Evolutionary conservation across 2,329 filamentous ascomycete genomes (phyloP).

Genomic region (Ceratocystiopsis minuta): DNA sequence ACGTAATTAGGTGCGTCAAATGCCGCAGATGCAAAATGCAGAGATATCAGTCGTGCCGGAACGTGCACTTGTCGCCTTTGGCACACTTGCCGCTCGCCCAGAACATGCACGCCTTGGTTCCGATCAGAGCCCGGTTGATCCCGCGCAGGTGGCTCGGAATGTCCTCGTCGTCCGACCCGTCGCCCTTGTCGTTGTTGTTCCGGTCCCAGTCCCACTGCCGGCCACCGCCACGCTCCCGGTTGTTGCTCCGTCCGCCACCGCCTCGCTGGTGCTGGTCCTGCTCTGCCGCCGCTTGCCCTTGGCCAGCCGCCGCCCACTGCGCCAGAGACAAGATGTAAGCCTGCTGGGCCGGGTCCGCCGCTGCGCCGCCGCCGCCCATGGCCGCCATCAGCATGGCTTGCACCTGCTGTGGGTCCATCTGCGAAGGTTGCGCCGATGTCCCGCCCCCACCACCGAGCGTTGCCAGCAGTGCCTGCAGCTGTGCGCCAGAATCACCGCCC

Average conservation of each 20-base stretch:
- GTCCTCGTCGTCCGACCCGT: conserved; percentile 3
- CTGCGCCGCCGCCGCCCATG: conserved; percentile 1
- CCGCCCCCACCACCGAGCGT: conserved; percentile 5
- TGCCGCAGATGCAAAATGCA: too few relatives aligned
- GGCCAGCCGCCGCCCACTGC: conserved; percentile 3
- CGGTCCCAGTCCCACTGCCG: conserved; percentile 14
- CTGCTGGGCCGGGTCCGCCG: background rate
- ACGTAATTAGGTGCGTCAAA: too few relatives aligned
- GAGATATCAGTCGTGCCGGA: conserved; percentile 39
- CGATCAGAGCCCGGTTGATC: conserved; percentile 39
- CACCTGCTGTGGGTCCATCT: conserved; percentile 2
- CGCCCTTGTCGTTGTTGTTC: conserved; percentile 13
- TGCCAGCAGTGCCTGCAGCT: conserved; percentile 9
- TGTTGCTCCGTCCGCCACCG: conserved; percentile 3
- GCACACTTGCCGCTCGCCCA: conserved; percentile 54
- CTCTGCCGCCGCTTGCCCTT: background rate
- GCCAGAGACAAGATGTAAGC: conserved; percentile 6
- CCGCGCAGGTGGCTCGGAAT: conserved; percentile 19
- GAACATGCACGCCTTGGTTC: conserved; percentile 52
- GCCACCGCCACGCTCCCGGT: conserved; percentile 8
- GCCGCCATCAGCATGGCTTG: conserved; percentile 7
- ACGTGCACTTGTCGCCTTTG: conserved; percentile 58
- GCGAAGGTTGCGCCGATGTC: background rate
- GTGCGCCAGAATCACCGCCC: conserved; percentile 5
- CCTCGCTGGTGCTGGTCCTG: background rate